Evolutionary conservation across 139 green algal species (phyloP).

Genomic region (Coelastrella sp.): DNA sequence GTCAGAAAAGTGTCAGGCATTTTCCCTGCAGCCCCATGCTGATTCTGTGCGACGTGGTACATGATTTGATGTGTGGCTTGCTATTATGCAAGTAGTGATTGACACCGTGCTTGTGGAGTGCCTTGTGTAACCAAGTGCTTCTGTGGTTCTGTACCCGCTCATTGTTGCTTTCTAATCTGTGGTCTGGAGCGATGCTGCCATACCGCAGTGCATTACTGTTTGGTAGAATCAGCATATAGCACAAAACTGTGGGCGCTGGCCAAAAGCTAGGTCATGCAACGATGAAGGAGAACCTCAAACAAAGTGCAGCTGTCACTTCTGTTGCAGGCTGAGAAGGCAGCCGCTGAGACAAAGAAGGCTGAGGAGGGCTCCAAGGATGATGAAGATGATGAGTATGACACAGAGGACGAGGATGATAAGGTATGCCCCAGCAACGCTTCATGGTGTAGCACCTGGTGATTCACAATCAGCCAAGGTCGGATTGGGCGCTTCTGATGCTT

Average conservation of each 20-base stretch:
- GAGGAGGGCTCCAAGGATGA: constrained; percentile 38
- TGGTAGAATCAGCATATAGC: too few relatives aligned
- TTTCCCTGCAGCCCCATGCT: not conserved
- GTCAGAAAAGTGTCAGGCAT: not conserved
- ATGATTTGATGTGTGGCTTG: not conserved
- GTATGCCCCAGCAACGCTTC: too few relatives aligned
- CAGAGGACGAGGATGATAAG: constrained; percentile 43
- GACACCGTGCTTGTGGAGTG: too few relatives aligned
- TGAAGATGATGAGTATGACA: constrained; percentile 53
- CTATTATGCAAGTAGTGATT: not conserved
- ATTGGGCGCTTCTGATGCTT: too few relatives aligned
- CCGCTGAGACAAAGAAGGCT: constrained; percentile 46
- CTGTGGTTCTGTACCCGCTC: too few relatives aligned
- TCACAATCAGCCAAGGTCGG: too few relatives aligned
- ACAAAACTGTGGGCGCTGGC: too few relatives aligned
- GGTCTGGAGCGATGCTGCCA: too few relatives aligned
- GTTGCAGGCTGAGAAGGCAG: constrained; percentile 34
- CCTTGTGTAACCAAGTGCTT: too few relatives aligned
- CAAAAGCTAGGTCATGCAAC: not conserved
- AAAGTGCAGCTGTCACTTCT: not conserved
- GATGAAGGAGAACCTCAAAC: not conserved
- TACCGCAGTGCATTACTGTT: too few relatives aligned
- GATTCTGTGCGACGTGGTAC: not conserved
- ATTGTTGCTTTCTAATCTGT: too few relatives aligned
- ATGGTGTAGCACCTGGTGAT: too few relatives aligned